Evolutionary conservation across 2,329 filamentous ascomycete genomes (phyloP), one percentile per base, ranked within the genome.

Genomic region (Claviceps arundinis): DNA sequence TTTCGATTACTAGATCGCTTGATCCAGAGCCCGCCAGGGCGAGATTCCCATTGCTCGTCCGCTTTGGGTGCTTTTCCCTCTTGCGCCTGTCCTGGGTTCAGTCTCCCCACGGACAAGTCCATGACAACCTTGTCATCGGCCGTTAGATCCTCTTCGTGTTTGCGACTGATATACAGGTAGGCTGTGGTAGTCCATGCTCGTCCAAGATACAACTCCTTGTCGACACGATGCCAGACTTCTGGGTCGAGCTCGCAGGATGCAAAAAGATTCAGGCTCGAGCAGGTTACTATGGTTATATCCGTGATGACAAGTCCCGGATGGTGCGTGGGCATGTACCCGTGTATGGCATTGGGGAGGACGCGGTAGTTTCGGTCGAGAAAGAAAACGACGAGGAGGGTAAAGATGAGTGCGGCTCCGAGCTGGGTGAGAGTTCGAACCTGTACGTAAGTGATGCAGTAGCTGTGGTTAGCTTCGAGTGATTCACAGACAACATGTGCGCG

Each of bases 281-380:
- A 96, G 50, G 77, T 84, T 17, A 80, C 77, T 56, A 95, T 76
- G 37, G 83, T 87, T 54, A 95, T 76, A 69, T 96, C 90, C 63
- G 88, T 95, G 61, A 95, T 81, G 61, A 95, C 82, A 54, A 85
- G 78, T 57, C 89, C 89, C 44, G 87, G 80, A 63, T 94, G 87
- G 68, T 95, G 89, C 56, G 82, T 80, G 26, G 90, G 90, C 62
- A 95, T 81, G 67, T 91, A 87, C 65, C 82, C 85, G 73, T 96
- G 90, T 59, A 96, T 85, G 55, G 85, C 80, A 61, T 83, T 82
- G 43, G 90, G 90, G 38, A 96, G 81, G 54, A 96, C 85, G 59
- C 87, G 80, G 72, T 93, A 95, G 65, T 85, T 87, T 63, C 84
- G 87, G 70, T 96, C 90, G 72, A 95, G 82, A 66, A 95, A 77